Conservation (phyloP, 768 basidiomycete species). For the Melanogaster broomeanus region DNA sequence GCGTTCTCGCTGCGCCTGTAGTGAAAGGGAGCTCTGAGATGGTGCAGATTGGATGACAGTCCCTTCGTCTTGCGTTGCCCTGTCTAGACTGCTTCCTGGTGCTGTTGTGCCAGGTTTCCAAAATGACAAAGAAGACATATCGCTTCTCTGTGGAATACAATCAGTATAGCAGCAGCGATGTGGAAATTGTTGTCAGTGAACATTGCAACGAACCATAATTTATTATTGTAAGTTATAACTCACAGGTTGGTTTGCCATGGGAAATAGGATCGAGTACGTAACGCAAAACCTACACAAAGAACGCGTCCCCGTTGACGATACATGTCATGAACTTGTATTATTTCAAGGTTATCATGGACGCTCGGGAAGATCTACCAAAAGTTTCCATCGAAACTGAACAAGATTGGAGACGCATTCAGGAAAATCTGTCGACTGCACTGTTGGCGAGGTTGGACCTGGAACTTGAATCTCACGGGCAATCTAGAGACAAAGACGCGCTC, state of each 20-base stretch:
- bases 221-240: too few species aligned
- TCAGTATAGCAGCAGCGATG: neutral
- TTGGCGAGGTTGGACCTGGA: slow-evolving; percentile 47
- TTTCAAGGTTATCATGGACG: slow-evolving; percentile 22
- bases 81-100: slow-evolving; percentile 87
- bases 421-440: slow-evolving; percentile 51
- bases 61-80: slow-evolving; percentile 76
- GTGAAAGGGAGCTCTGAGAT: slow-evolving; percentile 51
- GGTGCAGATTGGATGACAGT: slow-evolving; percentile 68
- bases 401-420: slow-evolving; percentile 66
- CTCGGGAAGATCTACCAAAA: slow-evolving; percentile 47
- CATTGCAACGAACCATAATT: neutral
- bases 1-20: slow-evolving; percentile 76
- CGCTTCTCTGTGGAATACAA: neutral
- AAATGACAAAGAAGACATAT: slow-evolving; percentile 63
- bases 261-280: too few species aligned
- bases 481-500: slow-evolving; percentile 47
- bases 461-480: slow-evolving; percentile 40
- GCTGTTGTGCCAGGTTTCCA: slow-evolving; percentile 89
- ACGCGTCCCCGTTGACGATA: neutral
- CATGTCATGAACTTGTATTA: neutral
- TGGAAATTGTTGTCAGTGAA: too few species aligned
- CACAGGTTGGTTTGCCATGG: too few species aligned
- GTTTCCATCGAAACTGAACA: slow-evolving; percentile 65
- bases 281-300: slow-evolving; percentile 6